Conservation (phyloP, 2,329 filamentous ascomycete species). For the Exophiala viscosa region DNA sequence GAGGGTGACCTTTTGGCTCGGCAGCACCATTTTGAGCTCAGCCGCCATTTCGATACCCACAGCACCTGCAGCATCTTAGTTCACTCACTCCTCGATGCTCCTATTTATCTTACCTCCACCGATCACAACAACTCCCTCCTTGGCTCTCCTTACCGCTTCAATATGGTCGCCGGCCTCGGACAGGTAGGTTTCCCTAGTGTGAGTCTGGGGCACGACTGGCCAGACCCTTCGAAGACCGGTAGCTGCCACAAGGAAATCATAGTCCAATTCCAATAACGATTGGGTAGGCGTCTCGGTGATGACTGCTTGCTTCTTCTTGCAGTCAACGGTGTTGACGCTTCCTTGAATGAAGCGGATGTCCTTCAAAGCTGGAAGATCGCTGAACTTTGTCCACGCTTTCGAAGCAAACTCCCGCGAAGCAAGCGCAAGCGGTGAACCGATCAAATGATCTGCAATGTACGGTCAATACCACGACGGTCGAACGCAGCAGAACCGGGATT, state of each 20-base stretch:
- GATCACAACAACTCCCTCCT: slow-evolving; percentile 64
- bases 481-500: slow-evolving; percentile 3
- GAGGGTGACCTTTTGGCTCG: slow-evolving; percentile 64
- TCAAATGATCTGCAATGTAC: slow-evolving; percentile 60
- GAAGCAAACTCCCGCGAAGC: slow-evolving; percentile 60
- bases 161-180: slow-evolving; percentile 61
- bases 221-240: slow-evolving; percentile 67
- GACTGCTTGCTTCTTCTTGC: slow-evolving; percentile 55
- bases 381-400: slow-evolving; percentile 68
- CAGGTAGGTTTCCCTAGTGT: slow-evolving; percentile 60
- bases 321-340: slow-evolving; percentile 59
- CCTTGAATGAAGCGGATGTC: slow-evolving; percentile 64
- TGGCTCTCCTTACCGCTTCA: slow-evolving; percentile 49
- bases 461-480: background rate
- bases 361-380: slow-evolving; percentile 64
- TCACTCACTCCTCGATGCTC: background rate
- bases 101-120: slow-evolving; percentile 56
- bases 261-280: slow-evolving; percentile 41
- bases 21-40: slow-evolving; percentile 67
- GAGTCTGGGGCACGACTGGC: slow-evolving; percentile 68
- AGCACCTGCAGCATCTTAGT: slow-evolving; percentile 39
- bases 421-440: slow-evolving; percentile 70
- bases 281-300: slow-evolving; percentile 51
- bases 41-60: slow-evolving; percentile 80
- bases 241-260: slow-evolving; percentile 73